Evolutionary conservation across 2,329 filamentous ascomycete species (phyloP).

Genomic region (Davidsoniella eucalypti): DNA sequence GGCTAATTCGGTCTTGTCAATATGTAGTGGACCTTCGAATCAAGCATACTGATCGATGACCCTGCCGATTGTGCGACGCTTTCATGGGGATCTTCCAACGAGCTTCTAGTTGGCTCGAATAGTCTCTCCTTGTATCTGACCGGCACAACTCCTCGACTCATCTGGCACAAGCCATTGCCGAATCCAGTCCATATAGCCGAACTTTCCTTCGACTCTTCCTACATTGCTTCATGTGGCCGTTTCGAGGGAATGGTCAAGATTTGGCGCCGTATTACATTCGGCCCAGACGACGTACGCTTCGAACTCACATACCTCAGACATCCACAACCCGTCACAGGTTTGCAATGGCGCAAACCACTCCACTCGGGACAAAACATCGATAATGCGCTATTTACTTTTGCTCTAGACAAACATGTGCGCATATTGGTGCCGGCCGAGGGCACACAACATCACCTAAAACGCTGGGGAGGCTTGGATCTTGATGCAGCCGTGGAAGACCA

Average conservation of each 20-base stretch:
- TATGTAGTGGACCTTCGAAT: slow-evolving; percentile 45
- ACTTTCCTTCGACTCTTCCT: slow-evolving; percentile 72
- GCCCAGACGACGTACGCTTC: slow-evolving; percentile 67
- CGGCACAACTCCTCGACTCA: slow-evolving; percentile 30
- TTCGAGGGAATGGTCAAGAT: slow-evolving; percentile 79
- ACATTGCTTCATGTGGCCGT: slow-evolving; percentile 66
- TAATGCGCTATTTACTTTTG: slow-evolving; percentile 82
- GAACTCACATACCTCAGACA: slow-evolving; percentile 86
- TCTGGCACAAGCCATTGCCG: slow-evolving; percentile 63
- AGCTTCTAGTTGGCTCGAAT: slow-evolving; percentile 62
- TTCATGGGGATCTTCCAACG: slow-evolving; percentile 77
- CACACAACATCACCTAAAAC: slow-evolving; percentile 48
- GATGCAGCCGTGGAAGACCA: slow-evolving; percentile 46
- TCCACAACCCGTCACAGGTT: slow-evolving; percentile 57
- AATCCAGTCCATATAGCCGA: slow-evolving; percentile 56
- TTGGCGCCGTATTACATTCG: slow-evolving; percentile 78
- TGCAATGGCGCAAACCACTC: slow-evolving; percentile 72
- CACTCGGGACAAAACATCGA: slow-evolving; percentile 64
- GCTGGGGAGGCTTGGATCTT: slow-evolving; percentile 72
- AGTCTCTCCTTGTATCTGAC: slow-evolving; percentile 52
- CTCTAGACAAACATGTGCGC: slow-evolving; percentile 61
- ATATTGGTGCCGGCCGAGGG: slow-evolving; percentile 70
- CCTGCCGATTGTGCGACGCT: slow-evolving; percentile 29
- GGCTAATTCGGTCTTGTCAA: not conserved
- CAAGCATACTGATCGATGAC: slow-evolving; percentile 32